These are phyloP conservation scores for Mycena chlorophos DNA, from an alignment of 768 basidiomycete genomes.

Conservation along the genomic window DNA sequence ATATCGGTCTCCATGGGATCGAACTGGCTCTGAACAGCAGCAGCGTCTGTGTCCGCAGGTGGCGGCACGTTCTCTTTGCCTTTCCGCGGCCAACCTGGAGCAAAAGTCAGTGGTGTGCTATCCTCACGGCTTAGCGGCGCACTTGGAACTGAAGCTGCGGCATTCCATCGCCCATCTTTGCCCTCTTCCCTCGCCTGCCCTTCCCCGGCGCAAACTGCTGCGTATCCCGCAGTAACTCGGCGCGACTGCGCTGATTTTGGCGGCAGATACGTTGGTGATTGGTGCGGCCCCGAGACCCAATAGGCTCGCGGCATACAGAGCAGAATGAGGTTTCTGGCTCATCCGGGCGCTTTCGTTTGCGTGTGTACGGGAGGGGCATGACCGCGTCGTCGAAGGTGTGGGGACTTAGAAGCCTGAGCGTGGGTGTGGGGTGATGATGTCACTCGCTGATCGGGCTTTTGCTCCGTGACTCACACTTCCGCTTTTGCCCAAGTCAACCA, in stretches of 20 bases:
- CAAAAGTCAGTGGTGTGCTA: neutral
- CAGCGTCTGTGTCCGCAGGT: neutral
- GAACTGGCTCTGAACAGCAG: neutral
- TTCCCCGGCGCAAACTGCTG: neutral
- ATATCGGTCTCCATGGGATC: neutral
- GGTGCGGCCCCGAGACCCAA: neutral
- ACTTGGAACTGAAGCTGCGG: neutral
- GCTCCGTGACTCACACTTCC: too few relatives aligned
- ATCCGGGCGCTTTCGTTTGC: neutral
- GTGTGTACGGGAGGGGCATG: neutral
- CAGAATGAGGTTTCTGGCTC: neutral
- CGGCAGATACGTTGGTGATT: neutral
- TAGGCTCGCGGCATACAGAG: neutral
- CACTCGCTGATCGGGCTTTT: too few relatives aligned
- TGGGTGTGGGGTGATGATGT: too few relatives aligned
- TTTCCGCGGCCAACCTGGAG: too few relatives aligned
- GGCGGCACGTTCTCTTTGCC: neutral
- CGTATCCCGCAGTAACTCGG: neutral
- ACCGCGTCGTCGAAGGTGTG: neutral
- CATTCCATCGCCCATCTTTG: neutral
- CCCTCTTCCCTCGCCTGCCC: neutral
- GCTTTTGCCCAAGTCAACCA: neutral
- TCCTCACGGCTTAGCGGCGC: neutral
- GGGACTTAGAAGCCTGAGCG: too few relatives aligned
- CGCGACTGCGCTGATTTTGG: neutral